Evolutionary conservation across 129 eudicot species (phyloP), one percentile per base, ranked within the genome.

Genomic region (Flaveria trinervia): DNA sequence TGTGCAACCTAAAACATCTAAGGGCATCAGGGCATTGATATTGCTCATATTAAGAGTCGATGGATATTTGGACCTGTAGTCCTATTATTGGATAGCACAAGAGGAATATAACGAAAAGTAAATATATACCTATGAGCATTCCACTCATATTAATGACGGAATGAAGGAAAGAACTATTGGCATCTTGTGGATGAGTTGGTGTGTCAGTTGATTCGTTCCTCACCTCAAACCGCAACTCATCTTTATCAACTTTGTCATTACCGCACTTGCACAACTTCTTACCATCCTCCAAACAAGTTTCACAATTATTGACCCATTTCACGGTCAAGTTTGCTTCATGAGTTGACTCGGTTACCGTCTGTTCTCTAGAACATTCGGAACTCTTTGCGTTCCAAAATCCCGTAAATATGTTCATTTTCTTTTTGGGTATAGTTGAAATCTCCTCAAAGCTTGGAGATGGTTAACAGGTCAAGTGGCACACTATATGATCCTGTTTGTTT

Each of bases 131-230:
- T 79, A 92, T 88, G 67, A 92, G 92, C 98, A 88, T 92, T 66
- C 98, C 98, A n/a, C 70, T 75, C 98, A 92, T 92, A 72, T 90
- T 92, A 81, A 85, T 46, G 15, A 88, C 96, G 1, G 94, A 84
- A 69, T 90, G 93, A 80, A 85, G 71, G 45, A 92, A 90, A 49
- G 97, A 89, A 60, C 90, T 83, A 41, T 77, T 83, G 13, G 80
- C 80, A 46, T 68, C 79, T 4, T n/a, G 49, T 0, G 72, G 75
- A 11, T 3, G 75, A 15, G 52, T 41, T 33, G 76, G 80, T 2
- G 23, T 61, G 17, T 74, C 77, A 33, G 72, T 65, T 13, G 44
- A 2, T 69, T 80, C 80, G 64, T 77, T 54, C 51, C 67, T 56
- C 60, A 17, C 81, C 39, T 73, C 84, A 4, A 57, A 62, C 46